Evolutionary conservation across 2,329 filamentous ascomycete species (phyloP), one percentile per base, ranked within the genome.

Genomic region (Zymoseptoria crescenta): DNA sequence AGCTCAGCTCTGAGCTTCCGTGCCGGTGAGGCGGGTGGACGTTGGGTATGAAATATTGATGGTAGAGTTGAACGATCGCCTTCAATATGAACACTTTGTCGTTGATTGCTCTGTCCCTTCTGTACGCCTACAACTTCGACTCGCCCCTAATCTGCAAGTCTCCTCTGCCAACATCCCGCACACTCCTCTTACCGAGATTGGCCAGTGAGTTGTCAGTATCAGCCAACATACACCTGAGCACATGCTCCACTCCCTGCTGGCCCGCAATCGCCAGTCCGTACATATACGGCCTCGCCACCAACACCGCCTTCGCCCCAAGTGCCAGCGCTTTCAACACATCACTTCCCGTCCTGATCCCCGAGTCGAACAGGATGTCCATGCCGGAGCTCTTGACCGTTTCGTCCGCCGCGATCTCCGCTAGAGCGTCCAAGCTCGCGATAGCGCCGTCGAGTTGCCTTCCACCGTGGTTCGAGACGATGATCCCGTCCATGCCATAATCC

Each of bases 401-500:
- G 0, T 82, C 83, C 3, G 85, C 82, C 56, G 83, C 83, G 57
- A 88, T 84, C 62, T 85, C 80, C 0, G 83, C 81, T 48, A 87
- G 73, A 67, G 85, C 68, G 70, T 83, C 78, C 48, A 82, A 68
- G 50, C 75, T 79, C 7, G 76, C 77, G 28, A 80, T 77, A 0
- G 77, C 79, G 4, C 80, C 79, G 64, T 82, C 80, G 13, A 79
- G 69, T 62, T 82, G 80, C 50, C 80, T 70, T 57, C 79, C 78
- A 13, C 80, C 79, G 66, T 82, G 80, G 59, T 82, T 83, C 6
- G 75, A 78, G n/a, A 82, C 78, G 8, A 82, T 75, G 55, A 82
- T 80, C 0, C 80, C 80, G 52, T 80, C 73, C 52, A 79, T 76
- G 8, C 78, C 80, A 35, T 72, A 69, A 19, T 81, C 73, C 3